Evolutionary conservation across 371 early-diverging fungal genomes (phyloP).

Genomic region (Batkoa obscura): DNA sequence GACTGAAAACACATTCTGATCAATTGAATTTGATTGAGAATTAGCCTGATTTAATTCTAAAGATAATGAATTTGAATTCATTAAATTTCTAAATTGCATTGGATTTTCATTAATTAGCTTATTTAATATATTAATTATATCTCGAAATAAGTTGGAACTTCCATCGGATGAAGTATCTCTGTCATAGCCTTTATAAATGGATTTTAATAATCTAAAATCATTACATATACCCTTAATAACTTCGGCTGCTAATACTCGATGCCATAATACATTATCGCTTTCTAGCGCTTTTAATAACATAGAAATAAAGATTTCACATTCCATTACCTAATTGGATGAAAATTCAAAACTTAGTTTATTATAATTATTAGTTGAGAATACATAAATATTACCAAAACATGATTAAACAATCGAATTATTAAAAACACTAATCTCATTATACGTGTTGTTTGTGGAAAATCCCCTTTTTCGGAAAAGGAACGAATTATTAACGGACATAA

Average conservation of each 20-base stretch:
- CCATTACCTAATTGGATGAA: constrained; percentile 32
- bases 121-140: constrained; percentile 58
- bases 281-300: constrained; percentile 70
- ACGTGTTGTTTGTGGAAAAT: constrained; percentile 70
- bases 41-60: constrained; percentile 15
- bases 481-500: constrained; percentile 79
- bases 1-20: constrained; percentile 20
- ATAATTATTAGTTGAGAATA: no score
- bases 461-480: constrained; percentile 66
- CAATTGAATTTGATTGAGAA: constrained; percentile 6
- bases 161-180: constrained; percentile 15
- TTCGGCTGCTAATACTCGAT: constrained; percentile 76
- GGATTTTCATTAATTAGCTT: constrained; percentile 65
- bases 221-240: constrained; percentile 46
- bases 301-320: constrained; percentile 83
- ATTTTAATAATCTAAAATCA: constrained; percentile 32
- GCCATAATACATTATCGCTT: constrained; percentile 54
- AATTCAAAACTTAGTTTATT: background rate
- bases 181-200: constrained; percentile 62
- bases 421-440: constrained; percentile 61
- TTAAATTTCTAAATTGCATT: constrained; percentile 13
- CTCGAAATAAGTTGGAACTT: constrained; percentile 53
- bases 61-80: constrained; percentile 20
- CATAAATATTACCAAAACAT: constrained; percentile 30
- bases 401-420: constrained; percentile 58